Base-by-base conservation (phyloP, 495 filamentous ascomycete genomes). In the Hamigera avellanea region DNA sequence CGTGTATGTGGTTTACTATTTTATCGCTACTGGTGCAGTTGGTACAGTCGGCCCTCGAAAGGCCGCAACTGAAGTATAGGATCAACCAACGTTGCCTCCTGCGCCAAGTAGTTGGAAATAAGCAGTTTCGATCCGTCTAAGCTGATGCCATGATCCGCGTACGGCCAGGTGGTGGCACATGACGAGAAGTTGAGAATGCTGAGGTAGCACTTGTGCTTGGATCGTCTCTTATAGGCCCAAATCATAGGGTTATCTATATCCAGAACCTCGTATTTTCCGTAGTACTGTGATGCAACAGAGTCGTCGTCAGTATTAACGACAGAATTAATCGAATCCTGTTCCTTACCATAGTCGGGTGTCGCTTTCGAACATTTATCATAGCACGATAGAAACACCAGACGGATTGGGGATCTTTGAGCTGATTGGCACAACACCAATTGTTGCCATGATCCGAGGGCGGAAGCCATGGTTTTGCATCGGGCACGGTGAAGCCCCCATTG, bases 381-480 rank as follows among this genome's bases (percentile, higher is more conserved):
- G 36, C 37, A 33, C 47, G 51, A 45, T 60, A 72, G 39, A 60
- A 66, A 6, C 37, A 16, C 28, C 66, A 54, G 2, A 66, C 53
- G 16, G 54, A 59, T 8, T 55, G 33, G 2, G 19, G 31, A 30
- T 52, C 42, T n/a, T 30, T 34, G 12, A 40, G 43, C 40, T 72
- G 67, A 10, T 39, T 37, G 6, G 51, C 49, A 15, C 47, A 60
- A 37, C 69, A 70, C 50, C 54, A 55, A 10, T 51, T 37, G 2
- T 26, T 30, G 25, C 59, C 59, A 31, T 58, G 43, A 27, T 65
- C 54, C 42, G 62, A 51, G 10, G 59, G 51, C 7, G 66, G 54
- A 57, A 71, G 67, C 67, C 67, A 72, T 0, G 67, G 64, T 14
- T 52, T 54, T 6, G 43, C 60, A 6, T 45, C 53, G 14, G 43